Conservation (phyloP, 1,284 basidiomycete genomes). For the Melampsora larici-populina region DNA sequence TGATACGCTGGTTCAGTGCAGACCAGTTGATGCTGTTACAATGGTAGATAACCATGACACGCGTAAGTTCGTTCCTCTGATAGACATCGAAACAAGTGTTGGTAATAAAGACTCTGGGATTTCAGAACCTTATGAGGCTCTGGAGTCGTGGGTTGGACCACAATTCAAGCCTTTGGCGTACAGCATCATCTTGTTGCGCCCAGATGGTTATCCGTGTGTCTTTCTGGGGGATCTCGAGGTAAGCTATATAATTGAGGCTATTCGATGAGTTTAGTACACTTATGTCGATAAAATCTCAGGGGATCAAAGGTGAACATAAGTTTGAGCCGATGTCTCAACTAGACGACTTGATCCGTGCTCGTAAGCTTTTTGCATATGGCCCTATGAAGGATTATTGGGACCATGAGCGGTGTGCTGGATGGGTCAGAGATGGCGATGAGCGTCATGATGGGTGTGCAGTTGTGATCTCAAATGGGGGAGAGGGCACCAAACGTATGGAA, state of each 20-base stretch:
- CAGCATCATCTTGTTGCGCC: constrained; percentile 76
- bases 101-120: constrained; percentile 14
- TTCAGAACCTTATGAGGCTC: constrained; percentile 49
- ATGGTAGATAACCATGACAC: constrained; percentile 62
- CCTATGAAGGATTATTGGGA: constrained; percentile 59
- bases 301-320: constrained; percentile 57
- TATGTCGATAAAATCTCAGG: constrained; percentile 35
- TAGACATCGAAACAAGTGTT: constrained; percentile 16
- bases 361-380: constrained; percentile 61
- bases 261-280: constrained; percentile 23
- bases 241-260: constrained; percentile 44
- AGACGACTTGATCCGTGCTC: constrained; percentile 53
- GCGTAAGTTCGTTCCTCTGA: constrained; percentile 56
- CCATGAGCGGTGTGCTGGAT: constrained; percentile 57
- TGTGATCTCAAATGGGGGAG: constrained; percentile 55
- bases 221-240: constrained; percentile 85
- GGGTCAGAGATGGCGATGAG: constrained; percentile 59
- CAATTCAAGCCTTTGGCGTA: constrained; percentile 67
- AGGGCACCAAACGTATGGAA: constrained; percentile 57
- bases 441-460: constrained; percentile 59
- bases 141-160: constrained; percentile 60
- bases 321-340: constrained; percentile 53
- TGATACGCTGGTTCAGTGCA: constrained; percentile 59
- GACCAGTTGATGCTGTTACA: constrained; percentile 63
- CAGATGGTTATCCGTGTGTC: constrained; percentile 84